Evolutionary conservation across 257 asterid species (phyloP), one percentile per base, ranked within the genome.

Genomic region (Knoxia roxburghii): DNA sequence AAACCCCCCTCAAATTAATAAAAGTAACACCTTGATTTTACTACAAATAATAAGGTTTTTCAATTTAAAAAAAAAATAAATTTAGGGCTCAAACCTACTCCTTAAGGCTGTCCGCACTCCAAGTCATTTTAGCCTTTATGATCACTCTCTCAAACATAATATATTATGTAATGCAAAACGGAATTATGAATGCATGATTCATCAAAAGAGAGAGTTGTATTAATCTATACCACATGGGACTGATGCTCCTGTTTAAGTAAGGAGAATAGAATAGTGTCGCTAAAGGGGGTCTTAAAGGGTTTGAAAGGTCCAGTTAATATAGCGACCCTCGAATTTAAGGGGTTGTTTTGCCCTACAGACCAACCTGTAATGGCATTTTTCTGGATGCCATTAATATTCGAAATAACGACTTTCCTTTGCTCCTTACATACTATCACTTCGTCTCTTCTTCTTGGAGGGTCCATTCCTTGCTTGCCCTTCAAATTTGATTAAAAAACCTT

Each of bases 51-150:
- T 37, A 3, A 9, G 41, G 41, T 37, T 9, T 3, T 37, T 37
- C 41, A 9, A n/a, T n/a, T n/a, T n/a, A n/a, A n/a, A n/a, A n/a
- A n/a, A n/a, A n/a, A n/a, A n/a, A n/a, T n/a, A n/a, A n/a, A n/a
- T n/a, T n/a, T n/a, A n/a, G n/a, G n/a, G 18, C 65, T 52, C 43
- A 61, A 54, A 50, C 64, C 69, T 39, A 70, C 64, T 51, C 10
- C 57, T 43, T 3, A 51, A 29, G 65, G 56, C 32, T 50, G 69
- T 40, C 64, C 69, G 63, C 54, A 63, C 30, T 13, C 35, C 39
- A 53, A 63, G 69, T 71, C 69, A 62, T 10, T 70, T 61, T 61
- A 50, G 67, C 30, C 61, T 43, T 54, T 43, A 72, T 64, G 68
- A 50, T 37, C 20, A 29, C 29, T 41, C 40, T 55, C 61, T 55